phyloP scores from a whole-genome alignment of 345 rosid species.

The Psidium guajava region DNA sequence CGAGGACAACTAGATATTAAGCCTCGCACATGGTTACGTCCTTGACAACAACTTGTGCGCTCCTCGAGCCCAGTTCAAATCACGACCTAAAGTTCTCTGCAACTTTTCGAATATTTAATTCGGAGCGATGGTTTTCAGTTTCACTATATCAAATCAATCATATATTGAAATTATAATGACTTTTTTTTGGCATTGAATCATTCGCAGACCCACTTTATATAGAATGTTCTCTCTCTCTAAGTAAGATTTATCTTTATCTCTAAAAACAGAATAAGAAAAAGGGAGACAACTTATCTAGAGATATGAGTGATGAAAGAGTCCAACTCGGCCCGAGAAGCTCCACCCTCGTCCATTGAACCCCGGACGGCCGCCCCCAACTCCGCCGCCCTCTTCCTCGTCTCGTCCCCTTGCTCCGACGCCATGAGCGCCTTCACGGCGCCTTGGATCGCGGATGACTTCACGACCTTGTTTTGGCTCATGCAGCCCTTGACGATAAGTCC shows the following conservation, averaged over 20 bases:
- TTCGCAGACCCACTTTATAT: background rate
- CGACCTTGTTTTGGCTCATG: slow-evolving; percentile 6
- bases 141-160: background rate
- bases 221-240: background rate
- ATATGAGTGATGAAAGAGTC: slow-evolving; percentile 42
- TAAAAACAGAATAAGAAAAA: background rate
- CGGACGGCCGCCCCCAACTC: slow-evolving; percentile 11
- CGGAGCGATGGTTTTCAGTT: background rate
- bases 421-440: slow-evolving; percentile 23
- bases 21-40: no score
- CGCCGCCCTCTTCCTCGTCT: slow-evolving; percentile 31
- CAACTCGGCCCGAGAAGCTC: slow-evolving; percentile 26
- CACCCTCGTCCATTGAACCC: slow-evolving; percentile 21
- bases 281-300: slow-evolving; percentile 11
- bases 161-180: background rate
- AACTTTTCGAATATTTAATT: background rate
- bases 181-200: background rate
- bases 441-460: slow-evolving; percentile 13
- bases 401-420: slow-evolving; percentile 39
- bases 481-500: slow-evolving; percentile 26
- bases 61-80: background rate
- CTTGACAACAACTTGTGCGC: background rate
- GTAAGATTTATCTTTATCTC: background rate
- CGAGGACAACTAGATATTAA: no score
- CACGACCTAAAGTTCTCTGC: background rate